A percentile compares a stretch with the other conserved stretches of the same genome.
These are phyloP conservation scores for Chrysopogon serrulatus DNA, from an alignment of 176 grass and related monocot species.

Conservation along the genomic window DNA sequence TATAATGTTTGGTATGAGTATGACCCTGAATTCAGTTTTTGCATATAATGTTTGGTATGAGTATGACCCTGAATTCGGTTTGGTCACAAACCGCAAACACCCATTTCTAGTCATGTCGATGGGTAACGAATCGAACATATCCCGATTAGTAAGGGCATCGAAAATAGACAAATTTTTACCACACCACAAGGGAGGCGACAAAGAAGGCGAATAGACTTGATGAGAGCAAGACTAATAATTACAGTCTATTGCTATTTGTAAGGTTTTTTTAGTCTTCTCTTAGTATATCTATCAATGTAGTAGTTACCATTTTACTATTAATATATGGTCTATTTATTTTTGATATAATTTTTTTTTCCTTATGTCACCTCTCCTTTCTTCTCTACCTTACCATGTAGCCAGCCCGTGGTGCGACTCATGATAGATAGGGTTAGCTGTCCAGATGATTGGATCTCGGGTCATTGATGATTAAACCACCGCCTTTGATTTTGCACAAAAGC, in stretches of 20 bases:
- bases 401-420: neutral
- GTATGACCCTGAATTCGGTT: neutral
- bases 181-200: neutral
- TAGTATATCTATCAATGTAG: too few species aligned
- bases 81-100: neutral
- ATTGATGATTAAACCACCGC: constrained; percentile 21
- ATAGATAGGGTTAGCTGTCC: neutral
- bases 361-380: too few species aligned
- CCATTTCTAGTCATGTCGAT: neutral
- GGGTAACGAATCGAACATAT: neutral
- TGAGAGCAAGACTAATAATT: too few species aligned
- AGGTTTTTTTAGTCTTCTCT: too few species aligned
- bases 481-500: constrained; percentile 14
- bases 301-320: too few species aligned
- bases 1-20: neutral
- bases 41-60: too few species aligned
- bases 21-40: too few species aligned
- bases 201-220: neutral
- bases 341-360: too few species aligned
- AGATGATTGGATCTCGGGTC: constrained; percentile 1
- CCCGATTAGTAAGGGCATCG: too few species aligned
- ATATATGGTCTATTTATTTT: too few species aligned
- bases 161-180: neutral
- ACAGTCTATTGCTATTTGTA: too few species aligned
- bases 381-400: too few species aligned